phyloP scores from a whole-genome alignment of 352 stramenopile species.

The Saprolegnia parasitica region DNA sequence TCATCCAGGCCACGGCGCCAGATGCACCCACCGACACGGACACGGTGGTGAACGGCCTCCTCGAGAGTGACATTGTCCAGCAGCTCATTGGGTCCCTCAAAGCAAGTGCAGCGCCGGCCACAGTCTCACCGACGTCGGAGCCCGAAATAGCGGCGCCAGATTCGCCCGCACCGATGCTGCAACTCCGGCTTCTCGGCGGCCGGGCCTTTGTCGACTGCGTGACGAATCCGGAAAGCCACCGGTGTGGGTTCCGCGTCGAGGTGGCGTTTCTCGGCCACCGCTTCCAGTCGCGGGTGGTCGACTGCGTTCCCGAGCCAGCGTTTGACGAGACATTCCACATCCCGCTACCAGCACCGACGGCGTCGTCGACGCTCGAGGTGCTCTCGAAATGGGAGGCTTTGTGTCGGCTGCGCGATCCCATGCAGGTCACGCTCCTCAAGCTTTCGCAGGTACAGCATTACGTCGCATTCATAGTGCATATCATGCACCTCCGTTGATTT shows the following conservation, averaged over 20 bases:
- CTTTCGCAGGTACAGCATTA: slow-evolving; percentile 25
- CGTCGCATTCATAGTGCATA: not conserved
- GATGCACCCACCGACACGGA: slow-evolving; percentile 30
- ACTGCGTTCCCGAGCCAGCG: slow-evolving; percentile 48
- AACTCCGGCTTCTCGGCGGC: slow-evolving; percentile 50
- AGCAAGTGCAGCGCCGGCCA: not conserved
- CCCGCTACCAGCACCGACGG: slow-evolving; percentile 39
- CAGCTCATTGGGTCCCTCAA: slow-evolving; percentile 51
- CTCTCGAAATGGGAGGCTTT: slow-evolving; percentile 59
- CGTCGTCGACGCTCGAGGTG: slow-evolving; percentile 41
- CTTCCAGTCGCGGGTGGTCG: slow-evolving; percentile 40
- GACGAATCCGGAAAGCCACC: slow-evolving; percentile 30
- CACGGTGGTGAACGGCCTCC: slow-evolving; percentile 47
- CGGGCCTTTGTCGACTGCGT: slow-evolving; percentile 76
- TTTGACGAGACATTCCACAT: slow-evolving; percentile 74
- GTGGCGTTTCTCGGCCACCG: slow-evolving; percentile 57
- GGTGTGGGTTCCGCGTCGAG: slow-evolving; percentile 50
- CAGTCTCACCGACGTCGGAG: not conserved
- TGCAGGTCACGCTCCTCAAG: slow-evolving; percentile 61
- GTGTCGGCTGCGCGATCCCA: slow-evolving; percentile 55
- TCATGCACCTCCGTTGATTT: not conserved
- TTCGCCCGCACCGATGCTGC: slow-evolving; percentile 32
- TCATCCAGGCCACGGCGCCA: slow-evolving; percentile 38
- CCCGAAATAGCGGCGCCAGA: not conserved
- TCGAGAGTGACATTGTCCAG: slow-evolving; percentile 73